Percentiles rank a stretch among this genome's conserved stretches.
Evolutionary conservation across 305 asterid species (phyloP).

Genomic region (Fraxinus nigra): DNA sequence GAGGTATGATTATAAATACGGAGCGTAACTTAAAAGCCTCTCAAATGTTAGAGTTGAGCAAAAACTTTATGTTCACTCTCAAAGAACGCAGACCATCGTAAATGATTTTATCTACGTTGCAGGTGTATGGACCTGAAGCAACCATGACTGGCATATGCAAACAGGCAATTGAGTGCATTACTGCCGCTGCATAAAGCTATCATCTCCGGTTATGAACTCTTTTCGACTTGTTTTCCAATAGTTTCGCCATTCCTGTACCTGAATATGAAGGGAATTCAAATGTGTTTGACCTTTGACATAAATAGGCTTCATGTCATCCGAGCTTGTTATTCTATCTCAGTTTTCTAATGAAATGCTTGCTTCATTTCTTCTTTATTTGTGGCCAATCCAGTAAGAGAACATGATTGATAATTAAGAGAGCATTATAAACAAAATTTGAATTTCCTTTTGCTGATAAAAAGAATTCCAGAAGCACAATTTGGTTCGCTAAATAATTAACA

Average conservation of each 20-base stretch:
- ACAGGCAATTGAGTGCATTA: conserved; percentile 94
- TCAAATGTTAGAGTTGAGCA: not conserved
- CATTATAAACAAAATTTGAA: not conserved
- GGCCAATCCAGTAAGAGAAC: not conserved
- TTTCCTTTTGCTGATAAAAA: not conserved
- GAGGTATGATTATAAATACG: conserved; percentile 47
- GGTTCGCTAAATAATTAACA: no score
- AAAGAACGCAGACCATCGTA: not conserved
- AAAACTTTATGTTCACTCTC: not conserved
- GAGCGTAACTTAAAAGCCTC: not conserved
- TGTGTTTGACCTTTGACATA: not conserved
- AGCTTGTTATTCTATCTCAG: not conserved
- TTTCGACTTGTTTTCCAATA: not conserved
- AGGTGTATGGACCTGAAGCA: conserved; percentile 99
- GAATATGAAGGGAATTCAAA: not conserved
- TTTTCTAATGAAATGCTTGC: not conserved
- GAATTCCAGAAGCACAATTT: no score
- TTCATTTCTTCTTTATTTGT: not conserved
- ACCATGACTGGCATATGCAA: conserved; percentile 99
- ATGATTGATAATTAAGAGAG: not conserved
- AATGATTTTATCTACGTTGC: not conserved
- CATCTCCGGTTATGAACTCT: not conserved
- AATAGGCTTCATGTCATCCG: not conserved
- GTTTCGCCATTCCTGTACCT: not conserved
- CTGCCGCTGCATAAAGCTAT: conserved; percentile 67